Evolutionary conservation across 2,329 filamentous ascomycete genomes (phyloP), one percentile per base, ranked within the genome.

Genomic region (Fusarium sulawesiense): DNA sequence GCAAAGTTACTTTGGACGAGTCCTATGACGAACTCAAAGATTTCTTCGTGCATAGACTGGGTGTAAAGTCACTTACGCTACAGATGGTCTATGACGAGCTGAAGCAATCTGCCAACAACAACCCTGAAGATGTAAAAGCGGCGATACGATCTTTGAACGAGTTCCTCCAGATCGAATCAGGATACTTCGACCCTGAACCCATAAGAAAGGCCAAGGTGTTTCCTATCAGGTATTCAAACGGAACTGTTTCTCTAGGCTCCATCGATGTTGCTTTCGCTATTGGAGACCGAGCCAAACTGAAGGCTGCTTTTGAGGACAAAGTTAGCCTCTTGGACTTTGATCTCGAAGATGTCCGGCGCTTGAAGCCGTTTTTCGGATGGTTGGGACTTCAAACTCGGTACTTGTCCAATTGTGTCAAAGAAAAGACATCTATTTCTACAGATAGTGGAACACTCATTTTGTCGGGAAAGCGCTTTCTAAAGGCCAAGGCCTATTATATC

Each of bases 11-110:
- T n/a, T n/a, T n/a, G n/a, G n/a, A n/a, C n/a, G n/a, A n/a, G n/a
- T n/a, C n/a, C n/a, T n/a, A n/a, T n/a, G n/a, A n/a, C n/a, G n/a
- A n/a, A n/a, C n/a, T n/a, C n/a, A n/a, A n/a, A n/a, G n/a, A n/a
- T n/a, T n/a, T n/a, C n/a, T n/a, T n/a, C n/a, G n/a, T n/a, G n/a
- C n/a, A n/a, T n/a, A n/a, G n/a, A n/a, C n/a, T n/a, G 7, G 64
- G 71, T 1, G 64, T 73, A 1, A 71, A 61, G 20, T 42, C 57
- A 2, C 56, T 66, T 1, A 72, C 59, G 2, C 34, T 68, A 12
- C 67, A 69, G 12, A 68, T 73, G 61, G 60, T 72, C 14, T 73
- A 73, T 7, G 64, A 72, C 40, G 64, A 73, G 27, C 30, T 73
- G 9, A 46, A 27, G 4, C 56, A 67, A 8, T 66, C 64, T 2